Evolutionary conservation across 495 filamentous ascomycete species (phyloP), one percentile per base, ranked within the genome.

Genomic region (Talaromyces ruber): DNA sequence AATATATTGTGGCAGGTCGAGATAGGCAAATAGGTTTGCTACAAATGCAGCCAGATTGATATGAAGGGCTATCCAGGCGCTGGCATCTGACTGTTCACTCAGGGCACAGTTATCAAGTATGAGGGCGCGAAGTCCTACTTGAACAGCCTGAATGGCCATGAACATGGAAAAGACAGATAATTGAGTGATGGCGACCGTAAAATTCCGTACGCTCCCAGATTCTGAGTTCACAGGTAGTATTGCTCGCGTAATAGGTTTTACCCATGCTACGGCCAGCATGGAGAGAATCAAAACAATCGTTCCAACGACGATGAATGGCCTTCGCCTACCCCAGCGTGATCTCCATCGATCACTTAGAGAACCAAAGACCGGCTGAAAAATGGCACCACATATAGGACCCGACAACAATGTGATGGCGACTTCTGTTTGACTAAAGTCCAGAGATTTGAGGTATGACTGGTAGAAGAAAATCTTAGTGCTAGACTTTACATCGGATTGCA

Each of bases 361-460:
- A 32, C 54, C 54, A 21, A 58, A 58, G 28, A 32, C 30, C n/a
- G 29, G 54, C 54, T 58, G 54, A 30, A 58, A 58, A 34, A 58
- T 34, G 11, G 28, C 54, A 34, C 54, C 54, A 30, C 54, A 58
- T 58, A 58, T 30, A 3, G 54, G 54, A 11, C 54, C 54, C 2
- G 14, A 58, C 6, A 58, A 21, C 29, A 58, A 32, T n/a, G 29
- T 37, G 6, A 58, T 18, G 2, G 54, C 29, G 32, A 58, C n/a
- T 30, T 58, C 24, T 6, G 29, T 3, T 16, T 6, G 54, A 3
- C 18, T 14, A 2, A 58, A 30, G n/a, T 26, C 54, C 3, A 58
- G 25, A 6, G 43, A 16, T 47, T 4, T 47, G 4, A 47, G 18
- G 43, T 47, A 14, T 6, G 14, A 4, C 43, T 47, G 18, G 16